These are phyloP conservation scores for Cercospora canescens DNA, from an alignment of 2,329 filamentous ascomycete species.

Conservation along the genomic window DNA sequence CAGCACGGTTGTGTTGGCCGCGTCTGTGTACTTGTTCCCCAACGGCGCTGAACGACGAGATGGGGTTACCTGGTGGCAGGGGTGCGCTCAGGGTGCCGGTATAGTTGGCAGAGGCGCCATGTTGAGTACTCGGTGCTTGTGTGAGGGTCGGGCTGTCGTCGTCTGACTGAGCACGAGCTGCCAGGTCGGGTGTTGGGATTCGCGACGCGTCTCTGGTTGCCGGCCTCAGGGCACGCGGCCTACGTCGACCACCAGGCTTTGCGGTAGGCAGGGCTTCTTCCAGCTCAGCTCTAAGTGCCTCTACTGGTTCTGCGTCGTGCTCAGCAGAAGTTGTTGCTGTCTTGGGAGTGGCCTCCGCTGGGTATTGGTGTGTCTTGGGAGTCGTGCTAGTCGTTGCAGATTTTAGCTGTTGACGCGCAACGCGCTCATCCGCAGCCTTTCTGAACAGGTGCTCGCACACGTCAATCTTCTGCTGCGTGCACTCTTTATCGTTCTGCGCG, in stretches of 20 bases:
- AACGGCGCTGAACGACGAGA: conserved; percentile 24
- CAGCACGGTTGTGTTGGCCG: conserved; percentile 16
- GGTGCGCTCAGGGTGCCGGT: not conserved
- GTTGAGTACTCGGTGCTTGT: not conserved
- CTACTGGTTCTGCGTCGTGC: not conserved
- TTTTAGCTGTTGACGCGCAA: not conserved
- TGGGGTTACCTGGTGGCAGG: not conserved
- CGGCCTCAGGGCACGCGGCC: not conserved
- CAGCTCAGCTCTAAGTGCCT: not conserved
- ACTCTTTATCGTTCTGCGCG: not conserved
- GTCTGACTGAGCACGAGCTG: not conserved
- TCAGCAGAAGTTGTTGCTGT: not conserved
- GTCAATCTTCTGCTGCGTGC: not conserved
- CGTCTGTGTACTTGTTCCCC: conserved; percentile 22
- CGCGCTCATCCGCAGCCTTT: not conserved
- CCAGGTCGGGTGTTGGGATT: not conserved
- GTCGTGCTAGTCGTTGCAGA: not conserved
- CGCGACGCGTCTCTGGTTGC: not conserved
- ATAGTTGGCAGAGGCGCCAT: not conserved
- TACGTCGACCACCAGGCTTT: not conserved
- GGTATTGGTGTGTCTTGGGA: not conserved
- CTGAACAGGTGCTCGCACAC: not conserved
- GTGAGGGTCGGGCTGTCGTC: not conserved
- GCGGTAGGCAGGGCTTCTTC: not conserved
- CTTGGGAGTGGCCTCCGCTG: not conserved